Base-by-base conservation (phyloP, 345 rosid genomes). In the Hibiscus trionum region DNA sequence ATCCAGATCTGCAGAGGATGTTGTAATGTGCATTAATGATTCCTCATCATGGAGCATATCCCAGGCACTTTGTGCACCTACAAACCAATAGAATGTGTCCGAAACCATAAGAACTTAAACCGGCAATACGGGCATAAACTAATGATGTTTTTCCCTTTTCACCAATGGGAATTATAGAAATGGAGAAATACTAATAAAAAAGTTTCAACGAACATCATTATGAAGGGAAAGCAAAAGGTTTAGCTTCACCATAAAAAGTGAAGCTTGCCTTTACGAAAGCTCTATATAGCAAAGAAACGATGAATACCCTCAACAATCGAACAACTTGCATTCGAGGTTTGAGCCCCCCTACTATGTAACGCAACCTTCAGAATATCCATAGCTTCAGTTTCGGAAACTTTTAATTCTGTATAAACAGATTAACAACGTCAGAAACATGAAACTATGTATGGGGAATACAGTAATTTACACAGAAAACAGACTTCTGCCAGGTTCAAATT, bases 11-110 rank as follows among this genome's bases (percentile, higher is more conserved):
- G 86, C 86, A 77, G 91, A 86, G 33, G 98, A 90, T 21, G 98
- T 94, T 55, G 93, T 85, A 47, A 94, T 88, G 60, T 83, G 86
- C 0, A 80, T 75, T 77, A 90, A 83, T 33, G 85, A 83, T 15
- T 77, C 84, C 73, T 90, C 97, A 66, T 89, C 97, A 5, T 79
- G 82, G 55, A 95, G 95, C 91, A 90, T 85, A 65, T 90, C 99
- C 97, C 97, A 92, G 39, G 98, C 97, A 57, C 84, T 94, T 73
- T 82, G 86, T n/a, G 89, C 86, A 75, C 96, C 97, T 94, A 77
- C 46, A 73, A 35, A 67, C 44, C 9, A 6, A 56, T 16, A 2
- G 57, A 31, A 46, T 21, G 69, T 42, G 33, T 65, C 52, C 33
- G 2, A 65, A 42, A 42, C 71, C n/a, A 67, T 31, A 29, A 49